Evolutionary conservation across 192 early-diverging fungal species (phyloP).

Genomic region (Gorgonomyces haynaldii): DNA sequence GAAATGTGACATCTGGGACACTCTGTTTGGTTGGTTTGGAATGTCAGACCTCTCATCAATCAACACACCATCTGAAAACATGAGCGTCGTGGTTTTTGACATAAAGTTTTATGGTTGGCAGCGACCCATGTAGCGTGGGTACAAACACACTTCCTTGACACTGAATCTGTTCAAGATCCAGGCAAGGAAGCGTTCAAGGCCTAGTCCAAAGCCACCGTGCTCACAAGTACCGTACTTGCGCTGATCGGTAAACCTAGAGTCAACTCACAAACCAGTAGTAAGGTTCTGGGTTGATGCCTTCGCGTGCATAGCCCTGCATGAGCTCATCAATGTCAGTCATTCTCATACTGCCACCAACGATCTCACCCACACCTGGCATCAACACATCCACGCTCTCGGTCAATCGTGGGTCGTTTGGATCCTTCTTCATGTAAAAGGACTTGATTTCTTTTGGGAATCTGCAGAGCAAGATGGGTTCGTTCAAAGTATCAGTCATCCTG

Average conservation of each 20-base stretch:
- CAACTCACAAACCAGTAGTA: conserved; percentile 79
- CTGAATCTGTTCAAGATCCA: conserved; percentile 88
- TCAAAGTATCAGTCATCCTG: conserved; percentile 96
- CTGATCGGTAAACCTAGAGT: conserved; percentile 69
- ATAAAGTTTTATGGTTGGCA: conserved; percentile 76
- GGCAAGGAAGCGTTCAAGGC: conserved; percentile 92
- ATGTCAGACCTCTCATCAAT: too few relatives aligned
- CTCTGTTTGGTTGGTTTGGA: too few relatives aligned
- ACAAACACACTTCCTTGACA: conserved; percentile 79
- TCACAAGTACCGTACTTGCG: conserved; percentile 95
- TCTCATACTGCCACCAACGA: conserved; percentile 92
- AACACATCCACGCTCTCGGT: conserved; percentile 97
- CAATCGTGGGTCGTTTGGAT: conserved; percentile 64
- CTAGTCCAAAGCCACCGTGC: conserved; percentile 96
- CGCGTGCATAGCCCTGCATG: conserved; percentile 70
- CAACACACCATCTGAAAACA: too few relatives aligned
- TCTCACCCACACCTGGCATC: conserved; percentile 97
- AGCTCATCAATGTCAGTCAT: conserved; percentile 39
- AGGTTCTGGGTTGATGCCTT: conserved; percentile 82
- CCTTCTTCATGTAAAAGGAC: conserved; percentile 98
- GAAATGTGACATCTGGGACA: too few relatives aligned
- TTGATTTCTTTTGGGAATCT: conserved; percentile 98
- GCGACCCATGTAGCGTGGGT: conserved; percentile 83
- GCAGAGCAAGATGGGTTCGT: conserved; percentile 86
- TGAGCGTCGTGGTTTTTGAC: too few relatives aligned